Evolutionary conservation across 495 filamentous ascomycete species (phyloP), one percentile per base, ranked within the genome.

Genomic region (Lindgomyces ingoldianus): DNA sequence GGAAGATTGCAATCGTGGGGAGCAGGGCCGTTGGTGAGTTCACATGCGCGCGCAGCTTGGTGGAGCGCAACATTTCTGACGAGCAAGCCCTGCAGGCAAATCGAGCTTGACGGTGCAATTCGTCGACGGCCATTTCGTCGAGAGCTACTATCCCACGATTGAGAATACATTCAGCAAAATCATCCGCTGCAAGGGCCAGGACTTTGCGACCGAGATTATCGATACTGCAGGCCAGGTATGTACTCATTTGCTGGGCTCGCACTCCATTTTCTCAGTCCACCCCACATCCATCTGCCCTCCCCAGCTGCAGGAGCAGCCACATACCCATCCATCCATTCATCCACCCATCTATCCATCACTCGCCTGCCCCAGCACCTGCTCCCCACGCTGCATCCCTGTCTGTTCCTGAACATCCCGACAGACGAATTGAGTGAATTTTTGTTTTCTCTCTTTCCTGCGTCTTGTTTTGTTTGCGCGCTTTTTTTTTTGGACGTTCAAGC

Each of bases 111-210:
- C 95, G 4, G 95, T 98, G 22, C 95, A 92, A 74, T 98, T 94
- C 75, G 93, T 97, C 73, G 94, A 98, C 74, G 91, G 91, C 71
- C 92, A 96, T 77, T 99, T 99, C 70, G 93, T 98, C 70, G 95
- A 98, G 75, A 93, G 89, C 75, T 99, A 99, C 77, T 99, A 98
- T 78, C 94, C 94, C 22, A 99, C 94, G 24, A 97, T 99, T 70
- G 94, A 98, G 79, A 99, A 98, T 75, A 98, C 93, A 12, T 98
- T 98, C 75, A 93, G 89, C 77, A 93, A 94, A 71, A 87, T 91
- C 67, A 98, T 99, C 73, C 89, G 89, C 63, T 87, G 88, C 76
- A 92, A 92, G 74, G 87, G 88, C 16, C 92, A 97, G 75, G 94
- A 98, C 68, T 98, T 84, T 76, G 90, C 91, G 56, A 96, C 91